phyloP scores from a whole-genome alignment of 139 green algal species.

The Monoraphidium neglectum region DNA sequence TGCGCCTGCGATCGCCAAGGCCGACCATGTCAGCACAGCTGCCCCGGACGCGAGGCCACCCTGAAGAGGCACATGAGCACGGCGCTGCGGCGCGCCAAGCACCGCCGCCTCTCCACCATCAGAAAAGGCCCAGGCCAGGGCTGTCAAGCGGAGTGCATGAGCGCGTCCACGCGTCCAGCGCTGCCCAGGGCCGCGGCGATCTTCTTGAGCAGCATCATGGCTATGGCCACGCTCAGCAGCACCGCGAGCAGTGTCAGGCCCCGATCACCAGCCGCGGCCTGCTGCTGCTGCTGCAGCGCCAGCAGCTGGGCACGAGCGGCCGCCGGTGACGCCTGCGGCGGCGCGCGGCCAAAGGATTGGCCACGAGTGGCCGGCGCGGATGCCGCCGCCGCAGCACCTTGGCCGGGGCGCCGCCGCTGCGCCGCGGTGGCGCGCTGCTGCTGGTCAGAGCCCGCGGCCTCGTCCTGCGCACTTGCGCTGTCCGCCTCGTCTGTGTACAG shows the following conservation, averaged over 20 bases:
- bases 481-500: not conserved
- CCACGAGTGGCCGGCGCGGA: not conserved
- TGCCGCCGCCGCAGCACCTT: not conserved
- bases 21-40: no score
- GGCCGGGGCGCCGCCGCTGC: not conserved
- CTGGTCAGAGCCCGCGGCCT: not conserved
- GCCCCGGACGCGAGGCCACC: no score
- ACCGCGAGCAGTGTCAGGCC: constrained; percentile 55
- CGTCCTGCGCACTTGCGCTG: not conserved
- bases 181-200: not conserved
- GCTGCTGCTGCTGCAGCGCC: not conserved
- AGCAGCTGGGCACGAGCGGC: not conserved
- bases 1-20: no score
- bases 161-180: no score
- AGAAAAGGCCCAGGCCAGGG: no score
- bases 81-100: no score
- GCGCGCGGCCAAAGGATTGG: not conserved
- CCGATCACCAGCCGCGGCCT: constrained; percentile 35
- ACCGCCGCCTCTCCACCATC: no score
- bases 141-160: no score
- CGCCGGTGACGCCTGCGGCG: not conserved
- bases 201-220: constrained; percentile 23
- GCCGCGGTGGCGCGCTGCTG: not conserved
- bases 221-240: constrained; percentile 43
- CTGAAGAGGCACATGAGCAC: no score